Base-by-base conservation (phyloP, 495 filamentous ascomycete genomes). In the Hypoxylon fragiforme region DNA sequence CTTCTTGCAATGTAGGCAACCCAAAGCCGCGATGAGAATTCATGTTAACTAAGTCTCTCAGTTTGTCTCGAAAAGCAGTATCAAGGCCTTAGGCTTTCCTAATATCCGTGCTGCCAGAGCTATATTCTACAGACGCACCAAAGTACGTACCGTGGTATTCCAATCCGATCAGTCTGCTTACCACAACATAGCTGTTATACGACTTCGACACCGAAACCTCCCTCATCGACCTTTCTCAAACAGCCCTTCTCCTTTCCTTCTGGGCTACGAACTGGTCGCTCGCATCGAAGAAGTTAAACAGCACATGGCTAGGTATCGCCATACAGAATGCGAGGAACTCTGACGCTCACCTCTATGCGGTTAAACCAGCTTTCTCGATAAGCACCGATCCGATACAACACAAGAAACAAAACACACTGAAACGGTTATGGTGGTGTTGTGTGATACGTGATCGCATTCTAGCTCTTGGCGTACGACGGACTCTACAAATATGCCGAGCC, bases 381-480 rank as follows among this genome's bases (percentile, higher is more conserved):
- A 12, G 62, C 15, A 55, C 60, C 14, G 37, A 60, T 0, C 59
- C 62, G 0, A 44, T 70, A 13, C 73, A 69, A 39, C 39, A 62
- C 19, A 67, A 67, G 46, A 67, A 64, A 41, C 58, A 64, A 31
- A 70, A 62, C 22, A 51, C 37, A 14, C 41, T 70, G 8, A 78
- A 77, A 51, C 67, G 77, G 3, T 50, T 80, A 15, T 79, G 75
- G 75, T 79, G 78, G 77, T 75, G 74, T 13, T 76, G 76, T 34
- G 56, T 79, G 20, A 67, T 81, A 2, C 76, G 77, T 22, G 77
- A 81, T 63, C 72, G 77, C 28, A 76, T 75, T 26, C 41, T 81
- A 7, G 70, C 69, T 24, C 71, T 81, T 21, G 75, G 76, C 7
- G 66, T 79, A 11, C 75, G 76, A 35, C 71, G 77, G 13, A 70